Evolutionary conservation across 164 flowering plant genomes (phyloP), one percentile per base, ranked within the genome.

Genomic region (Buxus sempervirens): DNA sequence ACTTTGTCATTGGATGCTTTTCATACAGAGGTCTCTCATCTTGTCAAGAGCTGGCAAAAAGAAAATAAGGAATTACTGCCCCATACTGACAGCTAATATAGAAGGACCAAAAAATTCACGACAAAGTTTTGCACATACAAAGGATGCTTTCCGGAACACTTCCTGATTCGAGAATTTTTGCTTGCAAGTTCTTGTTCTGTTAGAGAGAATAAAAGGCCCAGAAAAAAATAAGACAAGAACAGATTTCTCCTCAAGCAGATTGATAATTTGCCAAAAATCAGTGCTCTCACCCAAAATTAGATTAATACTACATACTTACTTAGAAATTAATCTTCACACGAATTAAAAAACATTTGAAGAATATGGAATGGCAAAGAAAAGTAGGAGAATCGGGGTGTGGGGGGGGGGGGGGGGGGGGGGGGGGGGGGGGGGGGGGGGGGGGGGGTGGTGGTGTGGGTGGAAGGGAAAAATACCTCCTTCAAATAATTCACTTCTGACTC

Each of bases 1-100:
- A 96, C 68, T 89, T 89, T 63, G 80, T 63, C 96, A 93, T 90
- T 25, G 98, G 98, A 78, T 93, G 99, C 82, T 90, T 96, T 68
- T 76, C 85, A 73, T 92, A 93, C 69, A 96, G 78, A 49, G 98
- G 99, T 72, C 85, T 84, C 77, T 80, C 86, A 85, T 77, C 81
- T 86, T 88, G 18, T 86, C 88, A 70, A 91, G 77, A 48, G 83
- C 98, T 95, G 85, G 62, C 75, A 82, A 69, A 54, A 72, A 51
- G 45, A 32, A 32, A 32, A 32, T 32, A 3, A 32, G 38, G 38
- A 32, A 32, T 32, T 32, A 7, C 38, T 32, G 38, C 38, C 45
- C 6, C 32, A 28, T 58, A 38, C 22, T 49, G 7, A 55, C 27
- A 65, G 26, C 25, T 42, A 36, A 64, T 16, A 55, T 19, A 62